Evolutionary conservation across 768 basidiomycete species (phyloP), one percentile per base, ranked within the genome.

Genomic region (Russula vinacea): DNA sequence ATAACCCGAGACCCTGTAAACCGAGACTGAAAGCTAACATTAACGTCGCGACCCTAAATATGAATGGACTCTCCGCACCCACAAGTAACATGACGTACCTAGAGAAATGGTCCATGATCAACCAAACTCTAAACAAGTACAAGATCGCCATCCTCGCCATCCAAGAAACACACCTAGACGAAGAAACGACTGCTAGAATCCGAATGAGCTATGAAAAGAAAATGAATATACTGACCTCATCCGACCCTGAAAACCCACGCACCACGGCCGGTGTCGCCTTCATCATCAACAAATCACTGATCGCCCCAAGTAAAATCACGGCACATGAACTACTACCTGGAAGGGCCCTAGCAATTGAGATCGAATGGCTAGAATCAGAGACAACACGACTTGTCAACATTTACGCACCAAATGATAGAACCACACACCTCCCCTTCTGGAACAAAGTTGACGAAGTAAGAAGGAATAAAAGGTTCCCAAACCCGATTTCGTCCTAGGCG

Each of bases 321-420:
- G 26, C 7, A 3, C 6, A 8, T 13, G 24, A 26, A 4, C 14
- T 56, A 7, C 40, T 56, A 5, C 22, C 3, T 7, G 54, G 54
- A 0, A 22, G 57, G 0, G 14, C 58, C 0, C 2, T 52, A 10
- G 3, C 5, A 1, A 24, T 73, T 0, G 52, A 29, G 11, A 24
- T 70, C 0, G 68, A 68, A 4, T 71, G 71, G 70, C 56, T 69
- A 16, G 16, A 60, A 2, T 19, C 5, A 10, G 17, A 58, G 14
- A 19, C 50, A 11, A n/a, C 64, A 0, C 55, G 47, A 0, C 47
- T 73, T 0, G 35, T 72, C 2, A 71, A 70, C 9, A 37, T 73
- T 0, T 73, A 73, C 13, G 67, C 72, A 2, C 71, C 69, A 0
- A 73, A 70, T 13, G 22, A 47, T 0, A 6, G 17, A 0, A 47